phyloP scores from a whole-genome alignment of 2,329 filamentous ascomycete genomes.

The Didymella exigua region DNA sequence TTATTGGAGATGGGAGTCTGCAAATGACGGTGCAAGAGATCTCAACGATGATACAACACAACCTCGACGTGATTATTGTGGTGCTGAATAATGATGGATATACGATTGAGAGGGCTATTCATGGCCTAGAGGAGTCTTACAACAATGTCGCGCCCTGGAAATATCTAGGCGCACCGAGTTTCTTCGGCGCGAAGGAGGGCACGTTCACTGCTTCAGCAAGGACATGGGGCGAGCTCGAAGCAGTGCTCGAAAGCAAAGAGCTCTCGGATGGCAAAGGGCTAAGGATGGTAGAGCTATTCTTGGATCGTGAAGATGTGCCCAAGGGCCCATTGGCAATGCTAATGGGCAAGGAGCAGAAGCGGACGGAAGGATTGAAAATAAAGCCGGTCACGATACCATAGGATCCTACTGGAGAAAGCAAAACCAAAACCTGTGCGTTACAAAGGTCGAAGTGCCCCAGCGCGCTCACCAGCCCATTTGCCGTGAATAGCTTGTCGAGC shows the following conservation, averaged over 20 bases:
- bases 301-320: slow-evolving; percentile 36
- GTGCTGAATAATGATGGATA: slow-evolving; percentile 50
- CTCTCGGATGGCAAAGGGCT: slow-evolving; percentile 49
- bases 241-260: slow-evolving; percentile 45
- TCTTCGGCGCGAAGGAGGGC: slow-evolving; percentile 25
- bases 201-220: slow-evolving; percentile 37
- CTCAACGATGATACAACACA: slow-evolving; percentile 45
- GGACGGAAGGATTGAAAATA: not conserved
- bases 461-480: slow-evolving; percentile 33
- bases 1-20: slow-evolving; percentile 48
- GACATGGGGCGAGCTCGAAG: slow-evolving; percentile 55
- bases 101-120: slow-evolving; percentile 50
- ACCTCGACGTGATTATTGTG: slow-evolving; percentile 42
- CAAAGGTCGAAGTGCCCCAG: slow-evolving; percentile 37
- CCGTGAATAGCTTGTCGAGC: slow-evolving; percentile 37
- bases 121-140: slow-evolving; percentile 33
- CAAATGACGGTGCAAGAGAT: slow-evolving; percentile 49
- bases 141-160: slow-evolving; percentile 32
- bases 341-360: slow-evolving; percentile 12
- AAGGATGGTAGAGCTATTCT: slow-evolving; percentile 51
- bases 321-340: slow-evolving; percentile 16
- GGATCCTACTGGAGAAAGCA: no score
- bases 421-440: not conserved
- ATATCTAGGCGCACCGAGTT: slow-evolving; percentile 25
- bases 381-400: slow-evolving; percentile 5